Evolutionary conservation across 257 asterid species (phyloP).

Genomic region (Cinchona pubescens): DNA sequence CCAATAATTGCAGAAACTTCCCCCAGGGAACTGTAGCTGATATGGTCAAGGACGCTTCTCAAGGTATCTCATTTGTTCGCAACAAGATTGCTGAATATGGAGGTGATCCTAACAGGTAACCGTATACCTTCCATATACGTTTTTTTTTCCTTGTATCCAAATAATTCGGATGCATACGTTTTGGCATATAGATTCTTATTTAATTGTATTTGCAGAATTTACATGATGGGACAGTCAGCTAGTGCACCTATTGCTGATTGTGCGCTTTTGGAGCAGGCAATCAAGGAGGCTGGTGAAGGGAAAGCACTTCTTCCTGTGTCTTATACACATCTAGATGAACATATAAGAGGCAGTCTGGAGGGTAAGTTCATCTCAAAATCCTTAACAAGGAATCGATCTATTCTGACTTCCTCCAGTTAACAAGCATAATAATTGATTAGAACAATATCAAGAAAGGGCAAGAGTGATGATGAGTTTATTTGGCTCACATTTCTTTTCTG

Average conservation of each 20-base stretch:
- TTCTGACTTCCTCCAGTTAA: background rate
- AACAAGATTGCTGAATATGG: conserved; percentile 90
- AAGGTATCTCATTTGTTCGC: conserved; percentile 89
- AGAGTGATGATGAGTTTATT: no score
- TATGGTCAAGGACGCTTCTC: conserved; percentile 93
- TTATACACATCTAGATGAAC: conserved; percentile 80
- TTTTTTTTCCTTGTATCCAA: background rate
- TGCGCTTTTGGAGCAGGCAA: conserved; percentile 82
- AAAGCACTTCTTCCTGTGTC: conserved; percentile 71
- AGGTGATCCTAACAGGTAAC: conserved; percentile 93
- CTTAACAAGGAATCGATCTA: background rate
- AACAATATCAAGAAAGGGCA: no score
- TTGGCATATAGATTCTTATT: background rate
- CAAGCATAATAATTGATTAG: background rate
- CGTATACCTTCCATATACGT: background rate
- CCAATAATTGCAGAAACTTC: conserved; percentile 69
- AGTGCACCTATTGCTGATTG: conserved; percentile 98
- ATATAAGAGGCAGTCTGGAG: conserved; percentile 94
- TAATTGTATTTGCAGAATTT: conserved; percentile 44
- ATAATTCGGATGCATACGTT: no score
- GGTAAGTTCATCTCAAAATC: conserved; percentile 46
- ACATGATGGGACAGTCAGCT: conserved; percentile 98
- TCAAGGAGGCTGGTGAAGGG: conserved; percentile 73
- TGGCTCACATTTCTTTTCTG: no score
- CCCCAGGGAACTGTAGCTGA: conserved; percentile 96